phyloP scores from a whole-genome alignment of 306 rosid species.

The Pterocarpus macrocarpus region DNA sequence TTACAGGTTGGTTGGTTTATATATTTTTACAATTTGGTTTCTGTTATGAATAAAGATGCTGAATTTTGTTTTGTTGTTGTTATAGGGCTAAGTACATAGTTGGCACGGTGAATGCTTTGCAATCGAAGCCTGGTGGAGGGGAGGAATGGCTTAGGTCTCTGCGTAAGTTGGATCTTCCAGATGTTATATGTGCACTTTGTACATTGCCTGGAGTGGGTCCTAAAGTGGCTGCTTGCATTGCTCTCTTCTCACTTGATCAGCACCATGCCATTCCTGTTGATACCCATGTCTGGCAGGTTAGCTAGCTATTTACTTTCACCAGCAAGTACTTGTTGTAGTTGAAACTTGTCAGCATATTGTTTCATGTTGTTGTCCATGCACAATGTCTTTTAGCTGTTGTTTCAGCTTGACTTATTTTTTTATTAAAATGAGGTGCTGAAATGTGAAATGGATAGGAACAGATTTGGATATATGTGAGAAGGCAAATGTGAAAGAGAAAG shows the following conservation, averaged over 20 bases:
- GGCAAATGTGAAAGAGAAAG: not conserved
- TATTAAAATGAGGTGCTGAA: not conserved
- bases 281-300: slow-evolving; percentile 94
- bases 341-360: slow-evolving; percentile 16
- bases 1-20: slow-evolving; percentile 66
- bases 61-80: not conserved
- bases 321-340: not conserved
- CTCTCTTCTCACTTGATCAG: slow-evolving; percentile 97
- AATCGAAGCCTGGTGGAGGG: slow-evolving; percentile 80
- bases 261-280: slow-evolving; percentile 97
- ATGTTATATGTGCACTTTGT: slow-evolving; percentile 67
- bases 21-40: not conserved
- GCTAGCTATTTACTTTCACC: slow-evolving; percentile 9
- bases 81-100: slow-evolving; percentile 81
- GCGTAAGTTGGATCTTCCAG: slow-evolving; percentile 69
- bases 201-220: slow-evolving; percentile 96
- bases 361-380: not conserved
- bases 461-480: slow-evolving; percentile 9
- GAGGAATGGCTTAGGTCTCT: slow-evolving; percentile 86
- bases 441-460: not conserved
- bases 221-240: slow-evolving; percentile 95
- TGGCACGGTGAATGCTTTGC: slow-evolving; percentile 75
- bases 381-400: not conserved
- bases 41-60: slow-evolving; percentile 8
- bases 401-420: not conserved